phyloP scores from a whole-genome alignment of 2,329 filamentous ascomycete species.

The Rutstroemia sp. region DNA sequence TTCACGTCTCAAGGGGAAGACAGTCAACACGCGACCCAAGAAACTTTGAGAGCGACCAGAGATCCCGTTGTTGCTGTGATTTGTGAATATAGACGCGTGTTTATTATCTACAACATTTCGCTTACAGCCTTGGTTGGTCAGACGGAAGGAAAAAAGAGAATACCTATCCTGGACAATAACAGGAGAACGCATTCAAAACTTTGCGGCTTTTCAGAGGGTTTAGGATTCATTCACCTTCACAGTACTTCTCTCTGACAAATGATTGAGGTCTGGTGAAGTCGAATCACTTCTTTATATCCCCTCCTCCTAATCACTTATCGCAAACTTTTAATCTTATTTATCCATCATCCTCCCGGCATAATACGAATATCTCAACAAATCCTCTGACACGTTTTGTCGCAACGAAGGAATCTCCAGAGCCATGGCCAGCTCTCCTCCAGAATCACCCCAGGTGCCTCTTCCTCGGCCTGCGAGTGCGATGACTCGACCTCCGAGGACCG shows the following conservation, averaged over 20 bases:
- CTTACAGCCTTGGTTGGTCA: background rate
- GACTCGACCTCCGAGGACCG: constrained; percentile 68
- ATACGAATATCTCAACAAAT: too few relatives aligned
- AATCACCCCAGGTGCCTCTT: constrained; percentile 49
- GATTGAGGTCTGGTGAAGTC: background rate
- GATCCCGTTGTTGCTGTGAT: background rate
- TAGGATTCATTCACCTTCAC: constrained; percentile 3
- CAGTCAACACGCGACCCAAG: background rate
- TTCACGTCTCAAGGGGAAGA: background rate
- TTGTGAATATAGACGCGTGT: background rate
- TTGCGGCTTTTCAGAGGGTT: background rate
- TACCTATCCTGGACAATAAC: background rate
- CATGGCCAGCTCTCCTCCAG: constrained; percentile 66
- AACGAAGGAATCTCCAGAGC: constrained; percentile 25
- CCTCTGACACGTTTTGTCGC: constrained; percentile 22
- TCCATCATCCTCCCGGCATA: too few relatives aligned
- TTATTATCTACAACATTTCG: background rate
- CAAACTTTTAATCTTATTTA: background rate
- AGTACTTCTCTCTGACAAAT: background rate
- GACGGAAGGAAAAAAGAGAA: background rate
- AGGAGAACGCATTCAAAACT: background rate
- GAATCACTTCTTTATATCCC: background rate
- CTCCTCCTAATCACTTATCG: background rate
- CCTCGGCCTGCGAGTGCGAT: constrained; percentile 76
- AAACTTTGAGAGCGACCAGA: background rate